These are phyloP conservation scores for Hemileccinum impolitum DNA, from an alignment of 768 basidiomycete genomes.

Conservation along the genomic window DNA sequence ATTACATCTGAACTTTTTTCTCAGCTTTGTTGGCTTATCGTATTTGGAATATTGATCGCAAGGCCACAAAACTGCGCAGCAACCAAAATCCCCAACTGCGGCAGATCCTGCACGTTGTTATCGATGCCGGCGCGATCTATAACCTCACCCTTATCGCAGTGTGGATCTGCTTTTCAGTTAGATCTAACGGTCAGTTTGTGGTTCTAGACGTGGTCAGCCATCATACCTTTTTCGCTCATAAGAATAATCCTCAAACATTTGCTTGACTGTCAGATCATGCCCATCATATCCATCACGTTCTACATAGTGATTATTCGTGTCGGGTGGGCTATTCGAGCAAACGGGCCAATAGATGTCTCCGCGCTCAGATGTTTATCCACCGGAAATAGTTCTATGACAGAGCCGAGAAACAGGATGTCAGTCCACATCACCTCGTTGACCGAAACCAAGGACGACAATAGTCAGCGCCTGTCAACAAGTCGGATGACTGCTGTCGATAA, in stretches of 20 bases:
- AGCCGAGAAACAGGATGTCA: neutral
- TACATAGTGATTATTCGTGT: conserved; percentile 19
- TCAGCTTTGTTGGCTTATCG: conserved; percentile 23
- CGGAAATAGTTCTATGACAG: neutral
- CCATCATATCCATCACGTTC: conserved; percentile 14
- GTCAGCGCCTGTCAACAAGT: neutral
- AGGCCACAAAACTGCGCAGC: conserved; percentile 14
- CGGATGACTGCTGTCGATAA: neutral
- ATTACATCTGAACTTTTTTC: neutral
- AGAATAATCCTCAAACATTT: neutral
- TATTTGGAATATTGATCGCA: conserved; percentile 26
- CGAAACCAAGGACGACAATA: neutral
- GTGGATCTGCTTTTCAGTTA: conserved; percentile 26
- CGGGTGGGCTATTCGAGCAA: neutral
- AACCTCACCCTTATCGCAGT: conserved; percentile 32
- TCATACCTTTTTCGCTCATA: no score
- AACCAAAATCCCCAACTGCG: neutral
- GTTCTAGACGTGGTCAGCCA: conserved; percentile 32
- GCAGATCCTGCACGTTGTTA: conserved; percentile 21
- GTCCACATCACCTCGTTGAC: neutral
- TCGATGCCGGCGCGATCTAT: conserved; percentile 36
- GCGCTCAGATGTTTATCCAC: neutral
- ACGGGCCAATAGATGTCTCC: neutral
- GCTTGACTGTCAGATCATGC: conserved; percentile 2
- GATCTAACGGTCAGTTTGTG: conserved; percentile 30